These are phyloP conservation scores for Cerioporus squamosus DNA, from an alignment of 1,284 basidiomycete species.

Conservation along the genomic window DNA sequence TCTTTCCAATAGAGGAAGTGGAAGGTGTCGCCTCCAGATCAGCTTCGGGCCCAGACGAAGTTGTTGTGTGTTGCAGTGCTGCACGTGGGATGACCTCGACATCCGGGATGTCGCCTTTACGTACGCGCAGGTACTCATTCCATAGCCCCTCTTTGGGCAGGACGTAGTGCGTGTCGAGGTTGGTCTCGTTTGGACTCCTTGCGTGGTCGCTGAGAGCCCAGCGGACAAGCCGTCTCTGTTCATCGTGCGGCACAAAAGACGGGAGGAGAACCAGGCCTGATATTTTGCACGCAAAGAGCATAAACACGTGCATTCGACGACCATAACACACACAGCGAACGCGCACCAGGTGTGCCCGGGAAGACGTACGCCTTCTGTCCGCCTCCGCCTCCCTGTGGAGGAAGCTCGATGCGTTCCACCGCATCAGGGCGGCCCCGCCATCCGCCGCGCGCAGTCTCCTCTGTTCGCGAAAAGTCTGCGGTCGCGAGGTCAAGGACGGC, in stretches of 20 bases:
- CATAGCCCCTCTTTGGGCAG: constrained; percentile 77
- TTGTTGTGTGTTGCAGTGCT: constrained; percentile 10
- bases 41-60: background rate
- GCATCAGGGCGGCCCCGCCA: constrained; percentile 53
- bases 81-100: constrained; percentile 45
- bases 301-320: constrained; percentile 31
- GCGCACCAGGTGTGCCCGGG: constrained; percentile 60
- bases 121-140: constrained; percentile 57
- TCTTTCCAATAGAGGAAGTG: too few relatives aligned
- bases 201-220: constrained; percentile 81
- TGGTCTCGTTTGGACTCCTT: constrained; percentile 80
- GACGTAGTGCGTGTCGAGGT: constrained; percentile 83
- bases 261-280: constrained; percentile 85
- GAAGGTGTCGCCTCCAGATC: constrained; percentile 11
- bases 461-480: constrained; percentile 42
- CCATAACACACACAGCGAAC: constrained; percentile 7
- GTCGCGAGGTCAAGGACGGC: constrained; percentile 67
- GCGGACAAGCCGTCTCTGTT: constrained; percentile 69
- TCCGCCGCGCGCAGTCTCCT: constrained; percentile 46
- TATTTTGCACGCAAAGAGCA: constrained; percentile 5
- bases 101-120: constrained; percentile 34
- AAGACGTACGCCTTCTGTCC: constrained; percentile 50
- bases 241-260: constrained; percentile 58
- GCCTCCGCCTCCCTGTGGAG: constrained; percentile 5
- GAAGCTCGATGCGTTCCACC: constrained; percentile 40